phyloP scores from a whole-genome alignment of 2,329 filamentous ascomycete genomes.

The Lachnellula arida region DNA sequence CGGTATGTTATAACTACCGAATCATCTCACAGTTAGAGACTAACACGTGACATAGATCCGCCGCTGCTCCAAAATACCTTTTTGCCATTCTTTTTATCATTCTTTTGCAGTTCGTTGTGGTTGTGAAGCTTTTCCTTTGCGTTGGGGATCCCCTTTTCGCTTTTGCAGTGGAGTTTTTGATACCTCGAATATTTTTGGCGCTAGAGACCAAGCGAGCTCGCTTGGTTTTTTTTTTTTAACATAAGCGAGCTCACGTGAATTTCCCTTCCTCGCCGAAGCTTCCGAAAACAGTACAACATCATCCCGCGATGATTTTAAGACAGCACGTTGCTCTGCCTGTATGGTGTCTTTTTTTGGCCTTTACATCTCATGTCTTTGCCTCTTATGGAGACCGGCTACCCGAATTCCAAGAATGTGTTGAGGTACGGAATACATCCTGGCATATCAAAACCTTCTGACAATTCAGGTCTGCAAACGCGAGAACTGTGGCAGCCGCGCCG shows the following conservation, averaged over 20 bases:
- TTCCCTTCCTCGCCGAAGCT: not conserved
- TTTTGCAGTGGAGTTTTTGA: not conserved
- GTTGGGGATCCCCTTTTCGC: no score
- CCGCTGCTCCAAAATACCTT: not conserved
- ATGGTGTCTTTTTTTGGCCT: slow-evolving; percentile 8
- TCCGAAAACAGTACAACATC: not conserved
- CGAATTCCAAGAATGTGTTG: slow-evolving; percentile 81
- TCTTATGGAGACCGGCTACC: slow-evolving; percentile 81
- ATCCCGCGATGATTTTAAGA: slow-evolving; percentile 21
- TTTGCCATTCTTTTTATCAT: not conserved
- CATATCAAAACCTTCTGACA: slow-evolving; percentile 2
- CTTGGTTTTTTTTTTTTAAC: no score
- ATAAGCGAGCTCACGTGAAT: slow-evolving; percentile 1
- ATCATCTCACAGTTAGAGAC: no score
- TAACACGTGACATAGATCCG: not conserved
- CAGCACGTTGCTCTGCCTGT: slow-evolving; percentile 5
- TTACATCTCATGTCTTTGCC: slow-evolving; percentile 51
- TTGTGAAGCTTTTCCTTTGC: no score
- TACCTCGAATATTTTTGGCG: not conserved
- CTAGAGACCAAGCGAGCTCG: not conserved
- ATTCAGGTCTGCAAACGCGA: slow-evolving; percentile 69
- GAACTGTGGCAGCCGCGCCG: slow-evolving; percentile 68
- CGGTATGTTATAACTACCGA: not conserved
- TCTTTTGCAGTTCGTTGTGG: not conserved
- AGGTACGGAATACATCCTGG: slow-evolving; percentile 47